phyloP scores from a whole-genome alignment of 495 filamentous ascomycete genomes.

The Penicillium odoratum region DNA sequence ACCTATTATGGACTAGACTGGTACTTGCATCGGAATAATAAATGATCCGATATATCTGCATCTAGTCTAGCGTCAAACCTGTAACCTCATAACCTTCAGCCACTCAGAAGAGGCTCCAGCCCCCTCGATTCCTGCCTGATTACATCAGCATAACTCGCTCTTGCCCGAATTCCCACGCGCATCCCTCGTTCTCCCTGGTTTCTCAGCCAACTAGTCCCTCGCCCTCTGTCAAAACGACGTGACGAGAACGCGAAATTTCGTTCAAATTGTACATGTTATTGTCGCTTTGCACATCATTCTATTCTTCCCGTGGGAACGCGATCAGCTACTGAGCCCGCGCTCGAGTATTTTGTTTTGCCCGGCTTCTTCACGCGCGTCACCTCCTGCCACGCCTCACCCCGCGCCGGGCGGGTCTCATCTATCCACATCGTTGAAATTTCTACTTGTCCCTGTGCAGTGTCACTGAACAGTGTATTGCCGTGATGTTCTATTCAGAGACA shows the following conservation, averaged over 20 bases:
- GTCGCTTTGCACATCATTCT: neutral
- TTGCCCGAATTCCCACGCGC: constrained; percentile 33
- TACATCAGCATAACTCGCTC: constrained; percentile 20
- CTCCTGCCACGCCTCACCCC: constrained; percentile 38
- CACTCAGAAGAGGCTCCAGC: constrained; percentile 21
- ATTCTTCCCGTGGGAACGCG: constrained; percentile 4
- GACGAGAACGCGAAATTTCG: constrained; percentile 16
- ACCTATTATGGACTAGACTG: constrained; percentile 25
- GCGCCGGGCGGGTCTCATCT: constrained; percentile 40
- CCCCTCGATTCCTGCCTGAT: constrained; percentile 22
- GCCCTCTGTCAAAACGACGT: constrained; percentile 21
- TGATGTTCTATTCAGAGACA: constrained; percentile 98
- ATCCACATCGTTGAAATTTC: constrained; percentile 13
- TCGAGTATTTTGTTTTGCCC: constrained; percentile 39
- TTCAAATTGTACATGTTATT: constrained; percentile 4
- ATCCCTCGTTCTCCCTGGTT: constrained; percentile 23
- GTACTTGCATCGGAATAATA: constrained; percentile 19
- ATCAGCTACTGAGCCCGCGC: constrained; percentile 13
- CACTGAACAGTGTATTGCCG: constrained; percentile 25
- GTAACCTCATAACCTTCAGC: neutral
- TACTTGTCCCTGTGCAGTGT: constrained; percentile 12
- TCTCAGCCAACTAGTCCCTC: constrained; percentile 31
- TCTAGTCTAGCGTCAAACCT: constrained; percentile 16
- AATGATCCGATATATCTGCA: constrained; percentile 19
- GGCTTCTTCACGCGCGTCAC: constrained; percentile 38